Evolutionary conservation across 495 filamentous ascomycete genomes (phyloP).

Genomic region (Penicillium arizonense): DNA sequence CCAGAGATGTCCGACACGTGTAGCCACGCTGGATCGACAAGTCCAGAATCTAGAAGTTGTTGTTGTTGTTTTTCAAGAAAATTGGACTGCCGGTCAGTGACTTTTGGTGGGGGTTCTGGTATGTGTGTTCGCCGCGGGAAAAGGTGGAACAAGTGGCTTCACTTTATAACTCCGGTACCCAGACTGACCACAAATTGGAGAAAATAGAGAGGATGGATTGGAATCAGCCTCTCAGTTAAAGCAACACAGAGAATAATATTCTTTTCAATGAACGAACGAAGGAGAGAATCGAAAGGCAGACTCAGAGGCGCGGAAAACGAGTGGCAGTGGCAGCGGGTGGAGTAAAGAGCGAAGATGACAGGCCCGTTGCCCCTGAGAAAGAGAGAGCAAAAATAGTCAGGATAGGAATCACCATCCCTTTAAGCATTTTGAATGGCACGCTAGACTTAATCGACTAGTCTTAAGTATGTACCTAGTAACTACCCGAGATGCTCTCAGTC

Average conservation of each 20-base stretch:
- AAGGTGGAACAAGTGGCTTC: neutral
- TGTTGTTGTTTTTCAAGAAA: neutral
- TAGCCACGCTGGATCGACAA: constrained; percentile 4
- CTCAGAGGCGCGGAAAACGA: neutral
- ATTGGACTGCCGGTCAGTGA: neutral
- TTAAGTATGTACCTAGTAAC: too few relatives aligned
- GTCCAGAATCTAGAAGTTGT: neutral
- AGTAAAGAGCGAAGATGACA: neutral
- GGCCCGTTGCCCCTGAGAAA: constrained; percentile 1
- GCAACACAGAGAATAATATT: neutral
- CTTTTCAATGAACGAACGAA: neutral
- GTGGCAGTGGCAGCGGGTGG: neutral
- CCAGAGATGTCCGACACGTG: neutral
- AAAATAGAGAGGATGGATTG: neutral
- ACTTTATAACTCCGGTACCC: neutral
- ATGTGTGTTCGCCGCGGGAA: constrained; percentile 1
- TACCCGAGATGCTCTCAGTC: too few relatives aligned
- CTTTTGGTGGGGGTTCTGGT: neutral
- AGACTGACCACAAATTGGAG: neutral
- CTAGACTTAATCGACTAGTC: too few relatives aligned
- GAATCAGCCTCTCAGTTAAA: neutral
- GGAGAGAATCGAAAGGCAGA: neutral
- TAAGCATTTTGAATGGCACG: too few relatives aligned
- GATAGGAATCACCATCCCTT: too few relatives aligned
- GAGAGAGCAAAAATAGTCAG: neutral